Base-by-base conservation (phyloP, 2,329 filamentous ascomycete genomes). In the Nemania sp. region DNA sequence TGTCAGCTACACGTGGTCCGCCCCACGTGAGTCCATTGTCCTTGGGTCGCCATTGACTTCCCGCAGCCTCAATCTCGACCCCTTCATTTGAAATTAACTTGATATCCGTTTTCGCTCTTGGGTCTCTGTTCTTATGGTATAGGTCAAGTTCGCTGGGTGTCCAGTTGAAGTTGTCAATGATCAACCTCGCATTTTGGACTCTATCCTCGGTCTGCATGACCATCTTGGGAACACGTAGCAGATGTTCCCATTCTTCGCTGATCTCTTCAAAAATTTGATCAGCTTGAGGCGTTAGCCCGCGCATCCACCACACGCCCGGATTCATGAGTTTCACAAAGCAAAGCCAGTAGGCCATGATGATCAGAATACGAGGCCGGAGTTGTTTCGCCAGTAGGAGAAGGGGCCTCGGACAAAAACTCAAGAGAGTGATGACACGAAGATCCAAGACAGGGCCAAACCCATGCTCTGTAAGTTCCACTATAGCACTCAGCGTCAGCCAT, bases 291-390 rank as follows among this genome's bases (percentile, higher is more conserved):
- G 76, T 75, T 18, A 86, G 76, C 20, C 76, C 79, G 2, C 65
- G 57, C 55, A 82, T 71, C 83, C 83, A 86, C 83, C 83, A 86
- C 3, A 80, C 65, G 1, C 63, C 62, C 2, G 63, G 54, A 11
- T 74, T 71, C 11, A 59, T 3, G 1, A 82, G 54, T 68, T 83
- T 84, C 52, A 79, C 68, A 56, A 86, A 85, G 47, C 76, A 75
- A 5, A 82, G 74, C 60, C 83, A 84, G 64, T 86, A 75, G 1
- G 81, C 82, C 11, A 86, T 53, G 39, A 86, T 81, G 52, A 85
- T 63, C 0, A 86, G 73, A 2, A 82, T 78, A 29, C 80, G 78
- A 0, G 80, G 80, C 1, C 77, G 74, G 48, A 70, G 72, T 21
- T 76, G 64, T 13, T 76, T 74, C 1, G 77, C 77, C 6, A 83